A percentile compares a stretch with the other conserved stretches of the same genome.
These are phyloP conservation scores for Microbotryomycetes sp. DNA, from an alignment of 1,284 basidiomycete species.

Conservation along the genomic window DNA sequence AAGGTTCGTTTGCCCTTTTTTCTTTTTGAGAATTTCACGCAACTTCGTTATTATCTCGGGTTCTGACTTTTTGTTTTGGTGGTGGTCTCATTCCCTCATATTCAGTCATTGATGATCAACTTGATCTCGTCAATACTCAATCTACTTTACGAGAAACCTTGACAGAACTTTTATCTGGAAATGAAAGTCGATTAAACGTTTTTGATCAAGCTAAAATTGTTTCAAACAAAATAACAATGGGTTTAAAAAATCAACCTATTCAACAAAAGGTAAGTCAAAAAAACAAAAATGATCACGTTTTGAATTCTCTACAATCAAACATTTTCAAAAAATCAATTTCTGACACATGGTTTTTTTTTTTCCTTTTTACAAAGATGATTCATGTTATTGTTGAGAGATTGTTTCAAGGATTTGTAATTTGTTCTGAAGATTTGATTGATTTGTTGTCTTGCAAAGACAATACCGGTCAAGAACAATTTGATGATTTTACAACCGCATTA, in stretches of 20 bases:
- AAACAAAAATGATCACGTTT: too few relatives aligned
- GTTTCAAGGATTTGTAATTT: too few relatives aligned
- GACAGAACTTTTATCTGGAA: slow-evolving; percentile 16
- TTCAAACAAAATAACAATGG: too few relatives aligned
- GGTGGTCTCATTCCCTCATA: slow-evolving; percentile 23
- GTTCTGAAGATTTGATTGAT: slow-evolving; percentile 50
- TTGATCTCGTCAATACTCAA: slow-evolving; percentile 54
- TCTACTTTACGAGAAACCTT: slow-evolving; percentile 40
- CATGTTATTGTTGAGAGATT: too few relatives aligned
- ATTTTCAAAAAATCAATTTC: too few relatives aligned
- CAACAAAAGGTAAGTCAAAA: too few relatives aligned
- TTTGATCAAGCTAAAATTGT: slow-evolving; percentile 46
- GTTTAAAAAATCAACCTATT: too few relatives aligned
- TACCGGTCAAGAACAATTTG: slow-evolving; percentile 38
- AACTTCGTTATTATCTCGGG: too few relatives aligned
- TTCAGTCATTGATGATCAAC: slow-evolving; percentile 47
- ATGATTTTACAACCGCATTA: slow-evolving; percentile 45
- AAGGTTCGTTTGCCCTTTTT: slow-evolving; percentile 27
- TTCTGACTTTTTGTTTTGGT: background rate
- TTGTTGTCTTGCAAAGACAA: slow-evolving; percentile 50
- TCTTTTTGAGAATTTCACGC: too few relatives aligned
- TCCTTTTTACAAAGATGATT: too few relatives aligned
- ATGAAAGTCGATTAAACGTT: slow-evolving; percentile 37
- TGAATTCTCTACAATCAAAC: too few relatives aligned
- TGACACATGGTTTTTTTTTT: too few relatives aligned